Percentiles rank a stretch among this genome's conserved stretches.
These are phyloP conservation scores for Candida rishiriensis DNA, from an alignment of 805 yeast genomes.

Conservation along the genomic window DNA sequence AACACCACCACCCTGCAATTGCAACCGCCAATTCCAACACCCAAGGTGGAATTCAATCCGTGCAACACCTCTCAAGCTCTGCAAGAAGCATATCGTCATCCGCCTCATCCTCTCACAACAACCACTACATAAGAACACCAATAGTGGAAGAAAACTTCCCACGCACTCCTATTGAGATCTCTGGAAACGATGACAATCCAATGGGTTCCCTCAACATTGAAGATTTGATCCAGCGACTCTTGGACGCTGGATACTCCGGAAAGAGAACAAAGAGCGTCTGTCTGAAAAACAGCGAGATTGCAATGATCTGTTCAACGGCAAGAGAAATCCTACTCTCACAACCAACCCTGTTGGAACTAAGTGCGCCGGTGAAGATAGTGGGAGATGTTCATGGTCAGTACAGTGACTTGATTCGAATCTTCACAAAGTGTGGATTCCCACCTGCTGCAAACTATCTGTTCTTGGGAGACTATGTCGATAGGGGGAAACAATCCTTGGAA, in stretches of 20 bases:
- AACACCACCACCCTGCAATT: no score
- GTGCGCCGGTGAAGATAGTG: conserved; percentile 82
- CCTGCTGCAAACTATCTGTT: conserved; percentile 90
- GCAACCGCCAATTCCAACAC: no score
- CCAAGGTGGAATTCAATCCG: no score
- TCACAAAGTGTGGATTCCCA: conserved; percentile 96
- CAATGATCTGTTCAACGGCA: conserved; percentile 79
- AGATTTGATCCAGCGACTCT: conserved; percentile 80
- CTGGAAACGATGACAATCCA: conserved; percentile 5
- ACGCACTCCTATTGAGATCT: conserved; percentile 16
- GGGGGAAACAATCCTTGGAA: conserved; percentile 95
- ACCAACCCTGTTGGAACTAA: conserved; percentile 82
- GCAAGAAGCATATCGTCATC: conserved; percentile 1
- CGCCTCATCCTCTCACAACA: background rate
- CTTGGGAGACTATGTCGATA: conserved; percentile 94
- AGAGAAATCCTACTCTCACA: conserved; percentile 86
- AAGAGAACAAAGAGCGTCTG: conserved; percentile 88
- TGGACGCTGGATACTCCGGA: conserved; percentile 96
- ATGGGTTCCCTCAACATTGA: conserved; percentile 44
- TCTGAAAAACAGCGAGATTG: conserved; percentile 84
- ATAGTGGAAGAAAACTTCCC: conserved; percentile 9
- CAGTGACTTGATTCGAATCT: conserved; percentile 82
- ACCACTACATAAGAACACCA: conserved; percentile 3
- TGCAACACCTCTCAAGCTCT: background rate
- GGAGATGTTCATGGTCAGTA: conserved; percentile 98